A percentile compares a stretch with the other conserved stretches of the same genome.
Conservation (phyloP, 2,329 filamentous ascomycete genomes). For the Trichoderma arundinaceum region DNA sequence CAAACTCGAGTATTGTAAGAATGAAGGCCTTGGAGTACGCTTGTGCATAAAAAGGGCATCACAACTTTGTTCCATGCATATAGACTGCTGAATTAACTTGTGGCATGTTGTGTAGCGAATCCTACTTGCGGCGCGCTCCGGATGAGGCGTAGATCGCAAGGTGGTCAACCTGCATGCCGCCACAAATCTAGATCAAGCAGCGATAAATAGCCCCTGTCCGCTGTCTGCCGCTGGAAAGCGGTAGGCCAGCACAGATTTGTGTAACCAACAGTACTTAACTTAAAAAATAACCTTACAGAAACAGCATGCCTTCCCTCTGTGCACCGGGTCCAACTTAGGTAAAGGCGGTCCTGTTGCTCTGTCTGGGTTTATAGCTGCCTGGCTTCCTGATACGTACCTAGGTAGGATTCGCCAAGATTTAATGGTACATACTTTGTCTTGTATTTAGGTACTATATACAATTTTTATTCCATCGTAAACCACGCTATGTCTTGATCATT, state of each 20-base stretch:
- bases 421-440: too few species aligned
- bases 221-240: not conserved
- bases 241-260: not conserved
- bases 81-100: not conserved
- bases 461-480: not conserved
- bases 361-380: too few species aligned
- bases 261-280: not conserved
- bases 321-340: too few species aligned
- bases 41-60: too few species aligned
- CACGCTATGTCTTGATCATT: not conserved
- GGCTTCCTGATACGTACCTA: too few species aligned
- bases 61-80: not conserved
- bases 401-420: too few species aligned
- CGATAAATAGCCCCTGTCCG: not conserved
- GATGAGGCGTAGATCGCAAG: not conserved
- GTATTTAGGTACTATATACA: not conserved
- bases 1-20: too few species aligned
- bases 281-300: too few species aligned
- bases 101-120: not conserved
- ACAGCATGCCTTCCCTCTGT: too few species aligned
- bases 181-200: not conserved
- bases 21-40: too few species aligned
- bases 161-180: not conserved
- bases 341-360: too few species aligned
- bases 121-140: not conserved